Base-by-base conservation (phyloP, 2,329 filamentous ascomycete genomes). In the Eutypa lata region DNA sequence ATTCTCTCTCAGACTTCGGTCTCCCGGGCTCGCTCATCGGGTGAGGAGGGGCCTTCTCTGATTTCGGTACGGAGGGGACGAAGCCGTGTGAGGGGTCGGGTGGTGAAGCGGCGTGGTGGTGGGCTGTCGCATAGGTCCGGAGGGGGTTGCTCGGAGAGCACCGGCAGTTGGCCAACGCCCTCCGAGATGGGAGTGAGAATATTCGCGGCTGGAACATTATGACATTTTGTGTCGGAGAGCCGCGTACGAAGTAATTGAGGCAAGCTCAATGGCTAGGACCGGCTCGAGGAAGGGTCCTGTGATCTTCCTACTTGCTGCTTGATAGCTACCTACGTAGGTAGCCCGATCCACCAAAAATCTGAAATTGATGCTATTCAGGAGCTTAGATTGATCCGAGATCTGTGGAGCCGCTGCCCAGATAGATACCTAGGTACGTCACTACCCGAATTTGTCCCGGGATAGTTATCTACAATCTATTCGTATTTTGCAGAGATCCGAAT, bases 191-290 rank as follows among this genome's bases (percentile, higher is more conserved):
- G 51, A 61, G 55, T 48, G 65, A 65, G 33, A 67, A 55, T 56
- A 66, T 57, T 54, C 67, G 57, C 51, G 66, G 65, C 59, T 67
- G 67, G 58, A 68, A 52, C 66, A 68, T 68, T 56, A 61, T 65
- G 55, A 53, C 60, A 64, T 61, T 40, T 40, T 49, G 53, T 57
- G 53, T 56, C 48, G 19, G 2, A 14, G 26, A 31, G 43, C 18
- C 40, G 49, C 49, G 42, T 18, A 46, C 24, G 37, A 35, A 46
- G 5, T 49, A 19, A 13, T 16, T 38, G 40, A 28, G 31, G 48
- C 38, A 35, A 44, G 49, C 49, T 51, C 49, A 45, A 45, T 45
- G 42, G 14, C 42, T 5, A 24, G 22, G 22, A 28, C 42, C 42
- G 21, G 16, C 21, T 26, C 14, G 42, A 22, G 49, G 40, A 33